Percentiles rank a stretch among this genome's conserved stretches.
phyloP scores from a whole-genome alignment of 768 basidiomycete species.

The Kwoniella sp. region DNA sequence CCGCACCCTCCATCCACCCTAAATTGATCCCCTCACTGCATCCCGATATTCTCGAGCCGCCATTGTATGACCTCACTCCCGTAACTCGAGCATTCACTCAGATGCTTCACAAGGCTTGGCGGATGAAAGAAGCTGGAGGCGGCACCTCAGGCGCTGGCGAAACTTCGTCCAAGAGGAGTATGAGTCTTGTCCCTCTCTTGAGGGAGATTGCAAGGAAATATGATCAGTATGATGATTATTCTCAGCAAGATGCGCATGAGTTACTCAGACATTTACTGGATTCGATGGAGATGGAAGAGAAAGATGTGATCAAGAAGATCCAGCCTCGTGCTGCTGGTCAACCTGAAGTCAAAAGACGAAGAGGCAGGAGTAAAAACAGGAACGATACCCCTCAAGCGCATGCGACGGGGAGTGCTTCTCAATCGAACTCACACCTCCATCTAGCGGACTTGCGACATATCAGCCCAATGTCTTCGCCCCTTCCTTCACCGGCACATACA shows the following conservation, averaged over 20 bases:
- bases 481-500: constrained; percentile 36
- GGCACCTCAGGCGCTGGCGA: constrained; percentile 41
- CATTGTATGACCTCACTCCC: constrained; percentile 47
- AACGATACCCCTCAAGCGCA: constrained; percentile 3
- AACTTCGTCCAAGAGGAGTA: constrained; percentile 30
- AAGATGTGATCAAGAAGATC: constrained; percentile 63
- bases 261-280: constrained; percentile 85
- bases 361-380: constrained; percentile 5
- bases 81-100: constrained; percentile 51
- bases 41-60: constrained; percentile 48
- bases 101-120: constrained; percentile 49
- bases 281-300: constrained; percentile 91
- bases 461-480: constrained; percentile 33
- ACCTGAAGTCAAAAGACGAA: constrained; percentile 2
- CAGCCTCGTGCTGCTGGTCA: constrained; percentile 31
- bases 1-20: constrained; percentile 30
- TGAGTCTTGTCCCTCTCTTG: constrained; percentile 59
- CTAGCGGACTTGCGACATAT: constrained; percentile 15
- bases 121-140: constrained; percentile 51
- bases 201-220: constrained; percentile 76
- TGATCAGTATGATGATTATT: constrained; percentile 91
- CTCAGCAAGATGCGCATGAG: constrained; percentile 96
- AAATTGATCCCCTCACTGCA: constrained; percentile 46
- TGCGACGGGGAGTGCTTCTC: neutral
- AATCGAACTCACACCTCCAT: neutral